A percentile compares a stretch with the other conserved stretches of the same genome.
These are phyloP conservation scores for Eucalyptus rudis DNA, from an alignment of 345 rosid genomes.

Conservation along the genomic window DNA sequence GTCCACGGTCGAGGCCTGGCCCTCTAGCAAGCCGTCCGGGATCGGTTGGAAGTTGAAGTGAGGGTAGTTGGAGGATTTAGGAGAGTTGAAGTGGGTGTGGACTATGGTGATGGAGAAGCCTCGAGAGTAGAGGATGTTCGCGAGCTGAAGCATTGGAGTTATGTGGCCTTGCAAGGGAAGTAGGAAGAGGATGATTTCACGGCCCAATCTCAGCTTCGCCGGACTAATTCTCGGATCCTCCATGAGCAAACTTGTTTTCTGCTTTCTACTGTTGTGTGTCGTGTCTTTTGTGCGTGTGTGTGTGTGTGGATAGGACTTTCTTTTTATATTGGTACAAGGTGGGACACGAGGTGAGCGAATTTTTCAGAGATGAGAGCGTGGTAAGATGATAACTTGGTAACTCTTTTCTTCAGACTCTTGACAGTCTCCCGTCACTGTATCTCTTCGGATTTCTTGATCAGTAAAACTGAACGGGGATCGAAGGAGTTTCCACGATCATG, in stretches of 20 bases:
- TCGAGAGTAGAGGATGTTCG: slow-evolving; percentile 28
- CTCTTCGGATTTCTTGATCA: background rate
- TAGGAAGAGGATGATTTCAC: slow-evolving; percentile 28
- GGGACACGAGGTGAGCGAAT: background rate
- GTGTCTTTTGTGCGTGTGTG: background rate
- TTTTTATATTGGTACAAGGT: background rate
- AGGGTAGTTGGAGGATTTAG: slow-evolving; percentile 28
- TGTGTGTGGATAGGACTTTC: background rate
- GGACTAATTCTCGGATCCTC: background rate
- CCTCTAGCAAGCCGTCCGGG: background rate
- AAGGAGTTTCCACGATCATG: background rate
- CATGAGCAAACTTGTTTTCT: background rate
- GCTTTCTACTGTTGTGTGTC: background rate
- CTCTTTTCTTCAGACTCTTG: background rate
- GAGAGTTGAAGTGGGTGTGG: slow-evolving; percentile 41
- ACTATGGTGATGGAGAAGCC: slow-evolving; percentile 43
- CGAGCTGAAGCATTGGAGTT: slow-evolving; percentile 51
- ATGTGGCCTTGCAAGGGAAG: slow-evolving; percentile 52
- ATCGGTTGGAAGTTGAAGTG: slow-evolving; percentile 29
- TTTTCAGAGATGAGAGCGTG: background rate
- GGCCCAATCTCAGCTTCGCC: background rate
- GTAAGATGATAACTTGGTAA: background rate
- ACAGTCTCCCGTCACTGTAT: background rate
- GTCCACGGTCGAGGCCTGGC: background rate
- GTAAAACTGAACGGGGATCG: background rate